Evolutionary conservation across 805 yeast genomes (phyloP), one percentile per base, ranked within the genome.

Genomic region (Saccharomycopsis malanga): DNA sequence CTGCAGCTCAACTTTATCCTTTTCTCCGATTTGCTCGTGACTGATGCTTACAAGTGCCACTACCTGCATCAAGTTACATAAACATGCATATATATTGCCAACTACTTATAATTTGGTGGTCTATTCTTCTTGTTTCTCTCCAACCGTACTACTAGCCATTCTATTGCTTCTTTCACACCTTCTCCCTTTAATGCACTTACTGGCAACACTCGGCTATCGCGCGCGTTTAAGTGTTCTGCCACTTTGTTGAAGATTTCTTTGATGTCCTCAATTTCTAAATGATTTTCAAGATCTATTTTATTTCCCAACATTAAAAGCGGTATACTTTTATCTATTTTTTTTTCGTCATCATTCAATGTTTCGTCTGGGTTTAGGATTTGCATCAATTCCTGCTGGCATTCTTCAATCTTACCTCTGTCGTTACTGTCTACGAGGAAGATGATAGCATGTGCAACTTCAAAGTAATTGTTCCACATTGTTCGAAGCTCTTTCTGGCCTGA

Each of bases 231-330:
- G 58, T 81, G 79, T 70, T 85, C 81, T 44, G 96, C 85, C 58
- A 85, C 76, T 60, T 82, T 72, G 69, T 93, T 79, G 72, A 91
- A 75, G 55, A 91, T 67, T 73, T 93, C 76, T 70, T 91, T 81
- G 60, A 93, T 74, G 64, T 84, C 83, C 55, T 79, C 85, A 17
- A 84, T 81, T 60, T 83, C 91, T 63, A 84, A 64, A 49, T 80
- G 74, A 42, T 77, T 80, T 47, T 76, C 78, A 30, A 79, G 62
- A 60, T 93, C 98, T 67, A 89, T 96, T 62, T 93, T 93, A 63
- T 93, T 91, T 5, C 97, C 98, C 58, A 91, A 71, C 96, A 91
- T 91, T 48, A 91, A 70, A 7, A 91, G 79, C 1, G 98, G 98
- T 15, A 88, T 82, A 25, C 94, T 46, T 41, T 46, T 49, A 39